A percentile compares a stretch with the other conserved stretches of the same genome.
Conservation (phyloP, 139 green algal genomes). For the Gonium pectorale region DNA sequence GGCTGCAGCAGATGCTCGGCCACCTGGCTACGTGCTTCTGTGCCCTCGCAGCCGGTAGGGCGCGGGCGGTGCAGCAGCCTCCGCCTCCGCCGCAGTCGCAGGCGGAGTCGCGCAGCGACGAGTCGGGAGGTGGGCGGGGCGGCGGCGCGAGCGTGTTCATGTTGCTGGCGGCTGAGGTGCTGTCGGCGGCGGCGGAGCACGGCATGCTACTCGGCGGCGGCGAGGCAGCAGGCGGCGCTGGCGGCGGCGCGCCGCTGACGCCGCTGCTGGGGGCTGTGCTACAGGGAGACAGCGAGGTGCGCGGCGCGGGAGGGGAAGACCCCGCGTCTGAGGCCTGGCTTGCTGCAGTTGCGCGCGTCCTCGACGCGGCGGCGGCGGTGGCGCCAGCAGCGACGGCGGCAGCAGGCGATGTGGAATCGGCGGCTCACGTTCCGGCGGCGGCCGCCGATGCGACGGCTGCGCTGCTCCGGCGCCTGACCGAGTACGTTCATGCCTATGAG, state of each 20-base stretch:
- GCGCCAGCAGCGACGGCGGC: neutral
- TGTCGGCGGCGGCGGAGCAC: neutral
- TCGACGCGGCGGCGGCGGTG: neutral
- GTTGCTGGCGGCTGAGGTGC: conserved; percentile 4
- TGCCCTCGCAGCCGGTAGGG: neutral
- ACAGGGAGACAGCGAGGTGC: neutral
- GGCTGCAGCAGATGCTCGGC: conserved; percentile 9
- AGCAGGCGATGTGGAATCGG: no score
- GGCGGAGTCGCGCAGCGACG: neutral
- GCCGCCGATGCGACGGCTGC: no score
- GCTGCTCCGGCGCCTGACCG: no score
- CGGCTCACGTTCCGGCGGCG: no score
- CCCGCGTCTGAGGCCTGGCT: conserved; percentile 36
- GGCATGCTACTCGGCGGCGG: neutral
- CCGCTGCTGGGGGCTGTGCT: conserved; percentile 18
- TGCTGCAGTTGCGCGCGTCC: neutral
- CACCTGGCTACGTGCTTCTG: neutral
- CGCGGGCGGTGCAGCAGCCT: neutral
- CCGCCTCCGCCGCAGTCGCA: neutral
- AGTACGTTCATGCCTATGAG: no score
- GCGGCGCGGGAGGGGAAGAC: neutral
- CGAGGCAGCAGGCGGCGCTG: neutral
- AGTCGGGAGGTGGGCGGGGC: neutral
- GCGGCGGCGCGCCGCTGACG: neutral
- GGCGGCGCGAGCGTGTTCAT: conserved; percentile 31